Evolutionary conservation across 148 eudicot genomes (phyloP).

Genomic region (Arctostaphylos glauca): DNA sequence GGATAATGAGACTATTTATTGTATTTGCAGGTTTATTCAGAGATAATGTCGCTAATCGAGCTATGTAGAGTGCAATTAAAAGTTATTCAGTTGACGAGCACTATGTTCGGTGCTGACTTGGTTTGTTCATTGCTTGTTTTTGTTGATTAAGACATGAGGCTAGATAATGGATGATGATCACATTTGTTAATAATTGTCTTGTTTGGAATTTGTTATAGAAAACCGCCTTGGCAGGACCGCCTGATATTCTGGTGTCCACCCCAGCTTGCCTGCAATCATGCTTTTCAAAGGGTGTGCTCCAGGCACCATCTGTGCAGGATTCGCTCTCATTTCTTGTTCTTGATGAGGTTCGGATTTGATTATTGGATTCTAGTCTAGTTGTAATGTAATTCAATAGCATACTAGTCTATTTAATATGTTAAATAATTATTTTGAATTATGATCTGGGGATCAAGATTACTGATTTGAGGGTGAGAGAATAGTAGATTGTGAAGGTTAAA

Average conservation of each 20-base stretch:
- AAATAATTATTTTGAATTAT: background rate
- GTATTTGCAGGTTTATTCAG: slow-evolving; percentile 61
- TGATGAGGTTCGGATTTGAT: slow-evolving; percentile 61
- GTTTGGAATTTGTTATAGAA: background rate
- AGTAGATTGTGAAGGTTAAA: background rate
- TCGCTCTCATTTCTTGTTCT: slow-evolving; percentile 84
- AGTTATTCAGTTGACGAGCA: slow-evolving; percentile 62
- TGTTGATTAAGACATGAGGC: background rate
- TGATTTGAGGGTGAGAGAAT: background rate
- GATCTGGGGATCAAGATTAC: background rate
- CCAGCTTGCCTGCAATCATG: slow-evolving; percentile 79
- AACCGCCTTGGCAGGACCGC: slow-evolving; percentile 51
- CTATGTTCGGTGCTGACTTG: slow-evolving; percentile 65
- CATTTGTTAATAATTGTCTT: background rate
- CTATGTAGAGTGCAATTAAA: slow-evolving; percentile 74
- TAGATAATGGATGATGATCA: background rate
- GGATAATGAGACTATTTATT: background rate
- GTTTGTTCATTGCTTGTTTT: slow-evolving; percentile 42
- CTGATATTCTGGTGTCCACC: slow-evolving; percentile 80
- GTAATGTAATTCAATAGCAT: background rate
- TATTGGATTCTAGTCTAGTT: background rate
- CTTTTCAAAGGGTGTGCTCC: slow-evolving; percentile 54
- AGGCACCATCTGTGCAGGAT: slow-evolving; percentile 63
- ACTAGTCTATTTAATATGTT: no score
- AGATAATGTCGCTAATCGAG: slow-evolving; percentile 62